These are phyloP conservation scores for Xylaria castorea DNA, from an alignment of 495 filamentous ascomycete genomes.

Conservation along the genomic window DNA sequence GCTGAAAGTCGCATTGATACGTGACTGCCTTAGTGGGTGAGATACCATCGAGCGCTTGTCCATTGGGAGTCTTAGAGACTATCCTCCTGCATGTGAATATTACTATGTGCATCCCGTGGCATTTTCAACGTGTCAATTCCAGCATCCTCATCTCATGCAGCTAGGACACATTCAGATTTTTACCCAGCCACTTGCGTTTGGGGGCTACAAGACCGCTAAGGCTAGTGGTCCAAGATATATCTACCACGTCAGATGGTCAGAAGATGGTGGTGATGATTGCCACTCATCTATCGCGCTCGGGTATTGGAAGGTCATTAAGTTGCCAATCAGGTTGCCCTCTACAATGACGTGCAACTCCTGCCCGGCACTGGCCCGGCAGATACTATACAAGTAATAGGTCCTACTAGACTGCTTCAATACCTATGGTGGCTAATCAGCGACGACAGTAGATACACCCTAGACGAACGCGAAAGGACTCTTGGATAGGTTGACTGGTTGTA, in stretches of 20 bases:
- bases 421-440: neutral
- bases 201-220: conserved; percentile 14
- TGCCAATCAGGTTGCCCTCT: neutral
- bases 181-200: conserved; percentile 19
- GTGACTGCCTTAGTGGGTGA: conserved; percentile 10
- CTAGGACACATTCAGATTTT: conserved; percentile 24
- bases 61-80: conserved; percentile 36
- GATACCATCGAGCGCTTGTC: conserved; percentile 25
- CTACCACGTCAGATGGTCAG: conserved; percentile 27
- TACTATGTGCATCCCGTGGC: conserved; percentile 33
- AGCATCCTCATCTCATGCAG: conserved; percentile 27
- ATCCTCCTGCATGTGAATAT: conserved; percentile 36
- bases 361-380: conserved; percentile 7
- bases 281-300: neutral
- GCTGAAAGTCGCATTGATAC: conserved; percentile 2
- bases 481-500: neutral
- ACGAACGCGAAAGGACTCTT: neutral
- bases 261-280: conserved; percentile 13
- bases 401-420: neutral
- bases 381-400: neutral
- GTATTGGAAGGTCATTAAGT: neutral
- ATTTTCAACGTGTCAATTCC: conserved; percentile 44
- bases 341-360: conserved; percentile 18
- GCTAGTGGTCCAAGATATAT: conserved; percentile 14
- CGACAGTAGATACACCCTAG: neutral